Evolutionary conservation across 169 alveolate species (phyloP).

Genomic region (Theileria orientalis): DNA sequence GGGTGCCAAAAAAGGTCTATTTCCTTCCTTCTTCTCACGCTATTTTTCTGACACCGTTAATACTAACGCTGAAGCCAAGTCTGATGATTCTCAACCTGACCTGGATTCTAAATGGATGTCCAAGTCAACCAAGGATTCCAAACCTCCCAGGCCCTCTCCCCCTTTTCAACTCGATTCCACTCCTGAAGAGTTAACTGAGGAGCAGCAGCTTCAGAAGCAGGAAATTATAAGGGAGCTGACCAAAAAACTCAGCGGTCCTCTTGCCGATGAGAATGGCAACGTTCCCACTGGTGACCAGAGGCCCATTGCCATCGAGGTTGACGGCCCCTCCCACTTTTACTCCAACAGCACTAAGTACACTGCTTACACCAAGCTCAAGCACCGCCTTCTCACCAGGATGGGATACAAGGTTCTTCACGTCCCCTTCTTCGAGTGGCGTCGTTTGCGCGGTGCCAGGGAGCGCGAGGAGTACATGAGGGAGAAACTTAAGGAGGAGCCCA

Average conservation of each 20-base stretch:
- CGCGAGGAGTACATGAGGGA: slow-evolving; percentile 87
- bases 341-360: slow-evolving; percentile 85
- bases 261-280: slow-evolving; percentile 64
- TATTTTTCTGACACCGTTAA: neutral
- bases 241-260: slow-evolving; percentile 61
- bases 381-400: slow-evolving; percentile 86
- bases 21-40: neutral
- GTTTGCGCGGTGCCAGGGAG: slow-evolving; percentile 83
- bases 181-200: slow-evolving; percentile 55
- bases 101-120: slow-evolving; percentile 21
- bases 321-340: slow-evolving; percentile 91
- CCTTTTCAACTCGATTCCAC: slow-evolving; percentile 56
- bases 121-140: neutral
- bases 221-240: slow-evolving; percentile 64
- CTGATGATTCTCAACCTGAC: neutral
- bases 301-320: slow-evolving; percentile 84
- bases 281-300: slow-evolving; percentile 65
- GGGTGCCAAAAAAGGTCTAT: neutral
- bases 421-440: slow-evolving; percentile 80
- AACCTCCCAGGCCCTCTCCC: neutral
- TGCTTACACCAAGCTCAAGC: slow-evolving; percentile 86
- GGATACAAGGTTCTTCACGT: slow-evolving; percentile 80
- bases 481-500: slow-evolving; percentile 86
- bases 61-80: neutral
- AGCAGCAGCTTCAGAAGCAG: slow-evolving; percentile 61